phyloP scores from a whole-genome alignment of 257 asterid species.

The Plantago major region DNA sequence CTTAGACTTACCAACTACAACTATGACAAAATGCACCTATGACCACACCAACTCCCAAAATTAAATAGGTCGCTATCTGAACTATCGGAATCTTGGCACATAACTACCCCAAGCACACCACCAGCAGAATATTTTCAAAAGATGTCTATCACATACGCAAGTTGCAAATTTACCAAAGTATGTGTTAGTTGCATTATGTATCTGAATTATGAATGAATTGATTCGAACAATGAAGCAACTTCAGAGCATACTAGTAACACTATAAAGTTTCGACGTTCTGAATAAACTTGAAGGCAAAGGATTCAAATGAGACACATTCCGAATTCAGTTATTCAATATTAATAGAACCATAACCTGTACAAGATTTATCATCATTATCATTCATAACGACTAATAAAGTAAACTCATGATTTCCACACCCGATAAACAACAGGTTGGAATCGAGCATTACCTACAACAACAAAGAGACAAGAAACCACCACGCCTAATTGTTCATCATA shows the following conservation, averaged over 20 bases:
- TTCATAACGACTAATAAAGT: background rate
- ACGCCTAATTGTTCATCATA: background rate
- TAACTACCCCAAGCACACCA: too few relatives aligned
- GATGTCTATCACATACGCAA: too few relatives aligned
- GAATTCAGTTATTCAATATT: background rate
- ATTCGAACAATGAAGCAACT: conserved; percentile 4
- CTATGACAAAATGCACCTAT: too few relatives aligned
- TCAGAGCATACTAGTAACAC: background rate
- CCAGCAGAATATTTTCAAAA: too few relatives aligned
- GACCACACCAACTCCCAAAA: too few relatives aligned
- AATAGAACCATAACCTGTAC: background rate
- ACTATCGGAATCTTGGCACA: too few relatives aligned
- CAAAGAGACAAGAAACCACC: background rate
- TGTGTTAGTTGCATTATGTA: too few relatives aligned
- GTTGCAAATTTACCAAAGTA: too few relatives aligned
- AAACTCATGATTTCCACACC: conserved; percentile 13
- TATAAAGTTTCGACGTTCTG: background rate
- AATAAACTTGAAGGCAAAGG: too few relatives aligned
- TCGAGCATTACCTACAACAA: conserved; percentile 18
- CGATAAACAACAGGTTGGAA: background rate
- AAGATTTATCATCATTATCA: background rate
- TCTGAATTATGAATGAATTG: background rate
- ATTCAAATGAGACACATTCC: background rate
- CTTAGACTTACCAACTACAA: too few relatives aligned
- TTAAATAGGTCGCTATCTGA: too few relatives aligned